These are phyloP conservation scores for Rugosomyces carneus DNA, from an alignment of 1,284 basidiomycete species.

Conservation along the genomic window DNA sequence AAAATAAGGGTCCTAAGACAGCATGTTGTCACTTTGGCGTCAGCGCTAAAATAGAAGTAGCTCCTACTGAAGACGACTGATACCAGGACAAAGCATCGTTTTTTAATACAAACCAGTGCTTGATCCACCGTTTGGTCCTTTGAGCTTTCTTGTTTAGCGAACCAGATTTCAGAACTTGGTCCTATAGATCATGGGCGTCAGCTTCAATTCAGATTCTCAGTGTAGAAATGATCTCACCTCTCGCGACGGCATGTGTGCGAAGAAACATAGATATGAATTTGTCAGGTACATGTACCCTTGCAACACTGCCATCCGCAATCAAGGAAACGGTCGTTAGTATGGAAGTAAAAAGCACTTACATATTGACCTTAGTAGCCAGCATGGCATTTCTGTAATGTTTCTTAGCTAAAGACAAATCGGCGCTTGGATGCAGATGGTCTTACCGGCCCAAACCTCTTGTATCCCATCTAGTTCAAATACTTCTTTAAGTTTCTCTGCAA, in stretches of 20 bases:
- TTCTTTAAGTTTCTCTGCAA: constrained; percentile 81
- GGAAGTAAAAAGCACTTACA: constrained; percentile 46
- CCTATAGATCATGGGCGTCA: constrained; percentile 42
- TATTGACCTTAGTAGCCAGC: constrained; percentile 82
- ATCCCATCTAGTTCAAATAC: constrained; percentile 79
- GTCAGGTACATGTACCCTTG: constrained; percentile 98
- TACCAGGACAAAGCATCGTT: constrained; percentile 95
- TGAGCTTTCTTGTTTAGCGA: constrained; percentile 80
- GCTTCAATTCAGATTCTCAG: neutral
- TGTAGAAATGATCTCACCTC: constrained; percentile 53
- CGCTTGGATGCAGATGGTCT: constrained; percentile 14
- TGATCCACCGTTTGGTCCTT: constrained; percentile 83
- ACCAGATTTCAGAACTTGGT: constrained; percentile 84
- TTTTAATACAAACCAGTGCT: constrained; percentile 92
- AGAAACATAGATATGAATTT: constrained; percentile 90
- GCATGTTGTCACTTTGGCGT: neutral
- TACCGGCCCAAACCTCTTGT: constrained; percentile 79
- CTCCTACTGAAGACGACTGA: constrained; percentile 77
- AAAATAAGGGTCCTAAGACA: constrained; percentile 98
- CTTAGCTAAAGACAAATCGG: constrained; percentile 15
- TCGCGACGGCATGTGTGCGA: constrained; percentile 87
- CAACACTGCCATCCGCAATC: constrained; percentile 59
- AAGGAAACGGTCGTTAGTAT: constrained; percentile 6
- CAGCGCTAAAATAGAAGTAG: neutral
- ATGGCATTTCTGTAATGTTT: constrained; percentile 67